Percentiles rank a stretch among this genome's conserved stretches.
These are phyloP conservation scores for Fibroporia radiculosa DNA, from an alignment of 768 basidiomycete genomes.

Conservation along the genomic window DNA sequence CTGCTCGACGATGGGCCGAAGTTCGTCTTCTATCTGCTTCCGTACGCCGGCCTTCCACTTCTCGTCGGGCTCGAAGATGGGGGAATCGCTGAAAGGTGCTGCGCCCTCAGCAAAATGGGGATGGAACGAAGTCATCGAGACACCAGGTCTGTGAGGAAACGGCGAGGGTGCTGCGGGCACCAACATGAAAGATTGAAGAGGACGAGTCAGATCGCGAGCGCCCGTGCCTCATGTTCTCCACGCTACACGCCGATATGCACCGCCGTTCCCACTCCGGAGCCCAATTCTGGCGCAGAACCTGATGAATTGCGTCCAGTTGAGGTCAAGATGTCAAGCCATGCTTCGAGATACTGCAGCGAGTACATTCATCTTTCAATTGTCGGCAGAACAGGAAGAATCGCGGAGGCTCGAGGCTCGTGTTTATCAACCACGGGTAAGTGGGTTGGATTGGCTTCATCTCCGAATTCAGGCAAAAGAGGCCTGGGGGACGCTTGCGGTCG, in stretches of 20 bases:
- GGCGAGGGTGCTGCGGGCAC: background rate
- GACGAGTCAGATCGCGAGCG: conserved; percentile 2
- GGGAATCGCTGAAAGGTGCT: background rate
- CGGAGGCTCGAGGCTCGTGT: no score
- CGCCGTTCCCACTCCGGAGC: background rate
- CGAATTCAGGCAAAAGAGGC: no score
- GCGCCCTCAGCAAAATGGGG: background rate
- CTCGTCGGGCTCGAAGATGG: conserved; percentile 42
- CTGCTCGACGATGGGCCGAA: conserved; percentile 41
- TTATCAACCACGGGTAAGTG: no score
- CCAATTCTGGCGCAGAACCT: no score
- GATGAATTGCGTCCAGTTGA: no score
- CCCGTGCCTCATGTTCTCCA: conserved; percentile 1
- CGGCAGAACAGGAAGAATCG: no score
- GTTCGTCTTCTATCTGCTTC: conserved; percentile 43
- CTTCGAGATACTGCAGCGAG: no score
- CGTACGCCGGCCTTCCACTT: conserved; percentile 44
- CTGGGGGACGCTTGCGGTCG: no score
- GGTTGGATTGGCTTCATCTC: no score
- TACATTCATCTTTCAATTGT: no score
- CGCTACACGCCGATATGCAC: background rate
- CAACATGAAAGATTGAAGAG: background rate
- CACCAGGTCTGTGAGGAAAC: background rate
- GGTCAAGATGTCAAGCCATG: no score
- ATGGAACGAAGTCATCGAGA: background rate